phyloP scores from a whole-genome alignment of 1,284 basidiomycete genomes.

The Ustilago trichophora region DNA sequence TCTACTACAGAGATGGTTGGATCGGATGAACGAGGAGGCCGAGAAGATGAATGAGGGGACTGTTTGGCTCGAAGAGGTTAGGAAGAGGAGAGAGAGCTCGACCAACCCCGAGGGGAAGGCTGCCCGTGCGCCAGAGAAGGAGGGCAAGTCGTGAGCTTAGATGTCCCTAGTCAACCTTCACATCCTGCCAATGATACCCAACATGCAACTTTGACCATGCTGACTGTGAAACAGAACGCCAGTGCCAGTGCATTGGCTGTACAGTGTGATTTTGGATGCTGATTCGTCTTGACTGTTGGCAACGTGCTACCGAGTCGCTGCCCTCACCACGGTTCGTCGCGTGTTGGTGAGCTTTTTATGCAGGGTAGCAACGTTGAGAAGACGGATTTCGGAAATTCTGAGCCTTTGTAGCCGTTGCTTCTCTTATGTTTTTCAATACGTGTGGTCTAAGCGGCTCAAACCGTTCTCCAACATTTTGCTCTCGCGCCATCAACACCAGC shows the following conservation, averaged over 20 bases:
- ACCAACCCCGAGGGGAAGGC: neutral
- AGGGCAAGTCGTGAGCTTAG: neutral
- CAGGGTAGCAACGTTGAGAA: constrained; percentile 1
- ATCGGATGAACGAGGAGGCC: constrained; percentile 82
- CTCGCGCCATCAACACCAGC: too few species aligned
- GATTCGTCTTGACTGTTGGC: too few species aligned
- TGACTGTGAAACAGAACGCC: too few species aligned
- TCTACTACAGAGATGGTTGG: constrained; percentile 76
- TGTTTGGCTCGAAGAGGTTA: constrained; percentile 45
- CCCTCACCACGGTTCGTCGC: too few species aligned
- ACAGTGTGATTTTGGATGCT: neutral
- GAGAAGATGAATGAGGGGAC: constrained; percentile 87
- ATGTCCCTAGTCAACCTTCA: too few species aligned
- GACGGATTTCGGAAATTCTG: constrained; percentile 25
- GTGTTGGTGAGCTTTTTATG: too few species aligned
- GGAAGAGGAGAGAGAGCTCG: constrained; percentile 34
- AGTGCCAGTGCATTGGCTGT: too few species aligned
- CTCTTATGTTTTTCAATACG: too few species aligned
- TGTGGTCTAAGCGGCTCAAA: neutral
- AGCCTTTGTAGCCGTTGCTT: too few species aligned
- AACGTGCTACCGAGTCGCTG: too few species aligned
- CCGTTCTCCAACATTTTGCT: too few species aligned
- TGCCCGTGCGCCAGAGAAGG: neutral
- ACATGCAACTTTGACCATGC: neutral
- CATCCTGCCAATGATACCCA: constrained; percentile 19